These are phyloP conservation scores for Reticulascus tulasneorum DNA, from an alignment of 2,329 filamentous ascomycete species.

Conservation along the genomic window DNA sequence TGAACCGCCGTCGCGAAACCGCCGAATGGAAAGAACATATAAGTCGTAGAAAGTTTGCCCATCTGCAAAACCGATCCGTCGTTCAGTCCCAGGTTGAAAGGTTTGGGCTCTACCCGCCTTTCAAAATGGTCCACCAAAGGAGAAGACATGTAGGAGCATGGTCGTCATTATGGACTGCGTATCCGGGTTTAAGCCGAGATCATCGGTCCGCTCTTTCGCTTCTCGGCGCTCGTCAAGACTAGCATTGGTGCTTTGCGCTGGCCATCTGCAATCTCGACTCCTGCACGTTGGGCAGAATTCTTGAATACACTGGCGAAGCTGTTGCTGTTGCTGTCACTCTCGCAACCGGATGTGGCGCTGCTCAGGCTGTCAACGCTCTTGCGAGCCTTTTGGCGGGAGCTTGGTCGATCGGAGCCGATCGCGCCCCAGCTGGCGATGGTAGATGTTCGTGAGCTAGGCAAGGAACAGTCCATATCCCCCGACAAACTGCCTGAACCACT, in stretches of 20 bases:
- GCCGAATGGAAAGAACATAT: slow-evolving; percentile 11
- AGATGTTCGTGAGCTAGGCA: slow-evolving; percentile 71
- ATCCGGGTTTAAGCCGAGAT: slow-evolving; percentile 13
- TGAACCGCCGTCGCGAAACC: slow-evolving; percentile 9
- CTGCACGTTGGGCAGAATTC: slow-evolving; percentile 47
- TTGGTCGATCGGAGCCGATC: slow-evolving; percentile 82
- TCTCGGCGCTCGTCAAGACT: slow-evolving; percentile 83
- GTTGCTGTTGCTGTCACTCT: slow-evolving; percentile 44
- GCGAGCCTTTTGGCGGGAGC: slow-evolving; percentile 61
- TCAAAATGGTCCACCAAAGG: slow-evolving; percentile 14
- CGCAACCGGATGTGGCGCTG: slow-evolving; percentile 45
- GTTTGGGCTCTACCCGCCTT: slow-evolving; percentile 13
- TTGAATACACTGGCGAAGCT: slow-evolving; percentile 67
- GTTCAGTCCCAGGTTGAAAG: slow-evolving; percentile 10
- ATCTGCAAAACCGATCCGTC: slow-evolving; percentile 10
- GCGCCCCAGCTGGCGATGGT: slow-evolving; percentile 71
- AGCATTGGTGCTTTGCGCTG: slow-evolving; percentile 83
- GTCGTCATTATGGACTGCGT: slow-evolving; percentile 13
- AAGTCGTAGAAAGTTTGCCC: slow-evolving; percentile 11
- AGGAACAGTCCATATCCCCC: slow-evolving; percentile 63
- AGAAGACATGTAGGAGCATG: slow-evolving; percentile 15
- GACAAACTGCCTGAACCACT: slow-evolving; percentile 78
- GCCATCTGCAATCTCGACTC: slow-evolving; percentile 53
- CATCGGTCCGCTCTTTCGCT: slow-evolving; percentile 65
- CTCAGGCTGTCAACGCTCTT: slow-evolving; percentile 62